Percentiles rank a stretch among this genome's conserved stretches.
phyloP scores from a whole-genome alignment of 2,329 filamentous ascomycete species.

The Plectosphaerella cucumerina region DNA sequence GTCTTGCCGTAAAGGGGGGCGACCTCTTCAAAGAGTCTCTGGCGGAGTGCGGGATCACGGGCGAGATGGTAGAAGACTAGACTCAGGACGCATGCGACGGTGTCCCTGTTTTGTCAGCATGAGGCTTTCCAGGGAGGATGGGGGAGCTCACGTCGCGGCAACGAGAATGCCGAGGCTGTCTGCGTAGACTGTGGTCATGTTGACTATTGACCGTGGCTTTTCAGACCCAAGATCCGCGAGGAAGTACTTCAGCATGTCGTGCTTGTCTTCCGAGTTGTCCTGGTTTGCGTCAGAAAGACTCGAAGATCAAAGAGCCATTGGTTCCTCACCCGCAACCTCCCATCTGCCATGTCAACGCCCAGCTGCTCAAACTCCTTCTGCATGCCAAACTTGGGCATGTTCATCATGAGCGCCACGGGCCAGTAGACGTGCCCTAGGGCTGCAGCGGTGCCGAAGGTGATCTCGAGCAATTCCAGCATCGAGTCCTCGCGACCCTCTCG shows the following conservation, averaged over 20 bases:
- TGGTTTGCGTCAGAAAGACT: not conserved
- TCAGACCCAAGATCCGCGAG: slow-evolving; percentile 15
- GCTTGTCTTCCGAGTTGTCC: slow-evolving; percentile 13
- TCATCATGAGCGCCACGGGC: slow-evolving; percentile 12
- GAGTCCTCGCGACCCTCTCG: slow-evolving; percentile 15
- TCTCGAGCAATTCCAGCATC: slow-evolving; percentile 17
- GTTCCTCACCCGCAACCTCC: slow-evolving; percentile 12
- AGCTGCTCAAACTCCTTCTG: slow-evolving; percentile 37
- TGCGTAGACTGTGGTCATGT: slow-evolving; percentile 14
- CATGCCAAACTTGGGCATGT: slow-evolving; percentile 9
- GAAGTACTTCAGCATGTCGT: slow-evolving; percentile 19
- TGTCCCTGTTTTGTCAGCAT: slow-evolving; percentile 7
- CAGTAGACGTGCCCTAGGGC: slow-evolving; percentile 16
- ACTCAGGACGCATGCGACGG: slow-evolving; percentile 9
- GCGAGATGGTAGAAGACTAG: slow-evolving; percentile 12
- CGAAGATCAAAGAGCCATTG: too few species aligned
- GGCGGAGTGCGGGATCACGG: slow-evolving; percentile 1
- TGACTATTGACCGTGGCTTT: slow-evolving; percentile 15
- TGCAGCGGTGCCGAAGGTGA: slow-evolving; percentile 12
- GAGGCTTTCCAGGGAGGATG: not conserved
- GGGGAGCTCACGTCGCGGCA: slow-evolving; percentile 13
- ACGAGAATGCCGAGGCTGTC: slow-evolving; percentile 16
- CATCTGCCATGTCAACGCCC: slow-evolving; percentile 27
- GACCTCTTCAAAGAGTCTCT: slow-evolving; percentile 6
- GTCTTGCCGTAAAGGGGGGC: slow-evolving; percentile 14